Percentiles rank a stretch among this genome's conserved stretches.
These are phyloP conservation scores for Colletotrichum somersetense DNA, from an alignment of 2,329 filamentous ascomycete species.

Conservation along the genomic window DNA sequence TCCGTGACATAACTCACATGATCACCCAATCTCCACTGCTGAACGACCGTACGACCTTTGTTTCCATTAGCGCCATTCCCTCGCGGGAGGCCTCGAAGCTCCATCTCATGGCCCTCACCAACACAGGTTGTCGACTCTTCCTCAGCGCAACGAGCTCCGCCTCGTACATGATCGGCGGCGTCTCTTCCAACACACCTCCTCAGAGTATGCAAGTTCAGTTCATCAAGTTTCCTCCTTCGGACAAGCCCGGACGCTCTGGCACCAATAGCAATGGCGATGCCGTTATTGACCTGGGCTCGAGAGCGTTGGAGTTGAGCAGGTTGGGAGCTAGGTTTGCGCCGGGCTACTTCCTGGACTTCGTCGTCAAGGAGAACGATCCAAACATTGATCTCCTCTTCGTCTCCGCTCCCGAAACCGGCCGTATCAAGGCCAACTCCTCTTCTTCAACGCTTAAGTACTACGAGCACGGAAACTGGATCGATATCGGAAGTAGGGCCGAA, in stretches of 20 bases:
- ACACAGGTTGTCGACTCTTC: slow-evolving; percentile 91
- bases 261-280: slow-evolving; percentile 50
- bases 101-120: slow-evolving; percentile 90
- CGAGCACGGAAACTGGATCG: slow-evolving; percentile 85
- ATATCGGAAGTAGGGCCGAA: slow-evolving; percentile 79
- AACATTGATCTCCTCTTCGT: slow-evolving; percentile 81
- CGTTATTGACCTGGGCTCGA: slow-evolving; percentile 62
- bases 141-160: slow-evolving; percentile 88
- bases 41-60: slow-evolving; percentile 77
- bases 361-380: slow-evolving; percentile 70
- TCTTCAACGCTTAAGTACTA: slow-evolving; percentile 72
- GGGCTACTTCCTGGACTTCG: slow-evolving; percentile 91
- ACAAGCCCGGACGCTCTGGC: slow-evolving; percentile 50
- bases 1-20: slow-evolving; percentile 87
- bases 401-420: slow-evolving; percentile 87
- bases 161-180: slow-evolving; percentile 72
- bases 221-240: slow-evolving; percentile 88
- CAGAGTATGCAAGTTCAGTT: slow-evolving; percentile 98
- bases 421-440: slow-evolving; percentile 74
- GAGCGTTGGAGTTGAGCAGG: slow-evolving; percentile 62
- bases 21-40: slow-evolving; percentile 80
- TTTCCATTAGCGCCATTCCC: slow-evolving; percentile 88
- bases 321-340: slow-evolving; percentile 78
- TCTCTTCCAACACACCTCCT: slow-evolving; percentile 78
- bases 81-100: slow-evolving; percentile 83